Conservation (phyloP, 257 asterid species). For the Solanum ossicruentum region DNA sequence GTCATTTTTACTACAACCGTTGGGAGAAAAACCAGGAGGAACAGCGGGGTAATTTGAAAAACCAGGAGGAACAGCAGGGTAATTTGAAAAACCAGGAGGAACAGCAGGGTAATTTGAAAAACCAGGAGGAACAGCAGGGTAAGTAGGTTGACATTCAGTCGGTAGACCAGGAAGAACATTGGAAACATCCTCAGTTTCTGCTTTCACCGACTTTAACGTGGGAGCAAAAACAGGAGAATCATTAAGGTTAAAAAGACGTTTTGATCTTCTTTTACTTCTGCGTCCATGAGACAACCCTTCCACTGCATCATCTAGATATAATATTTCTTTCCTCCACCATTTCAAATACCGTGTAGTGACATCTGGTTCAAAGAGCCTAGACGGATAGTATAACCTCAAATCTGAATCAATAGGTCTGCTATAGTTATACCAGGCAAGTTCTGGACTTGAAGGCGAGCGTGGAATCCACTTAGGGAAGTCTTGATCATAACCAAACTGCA, state of each 20-base stretch:
- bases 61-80: constrained; percentile 7
- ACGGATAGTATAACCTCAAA: constrained; percentile 5
- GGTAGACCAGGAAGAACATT: constrained; percentile 1
- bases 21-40: constrained; percentile 10
- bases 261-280: constrained; percentile 5
- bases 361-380: constrained; percentile 16
- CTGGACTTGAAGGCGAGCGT: background rate
- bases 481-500: constrained; percentile 33
- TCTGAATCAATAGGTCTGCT: background rate
- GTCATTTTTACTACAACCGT: background rate
- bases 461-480: constrained; percentile 14
- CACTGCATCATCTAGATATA: background rate
- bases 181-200: background rate
- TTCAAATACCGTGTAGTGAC: constrained; percentile 6
- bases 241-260: background rate
- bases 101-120: background rate
- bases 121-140: constrained; percentile 8
- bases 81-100: too few species aligned
- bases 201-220: background rate
- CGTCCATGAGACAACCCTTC: background rate
- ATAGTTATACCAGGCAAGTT: constrained; percentile 4
- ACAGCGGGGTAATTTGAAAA: constrained; percentile 1
- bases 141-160: background rate
- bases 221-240: background rate
- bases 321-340: constrained; percentile 24